Base-by-base conservation (phyloP, 2,329 filamentous ascomycete species). In the Fusarium sp. region DNA sequence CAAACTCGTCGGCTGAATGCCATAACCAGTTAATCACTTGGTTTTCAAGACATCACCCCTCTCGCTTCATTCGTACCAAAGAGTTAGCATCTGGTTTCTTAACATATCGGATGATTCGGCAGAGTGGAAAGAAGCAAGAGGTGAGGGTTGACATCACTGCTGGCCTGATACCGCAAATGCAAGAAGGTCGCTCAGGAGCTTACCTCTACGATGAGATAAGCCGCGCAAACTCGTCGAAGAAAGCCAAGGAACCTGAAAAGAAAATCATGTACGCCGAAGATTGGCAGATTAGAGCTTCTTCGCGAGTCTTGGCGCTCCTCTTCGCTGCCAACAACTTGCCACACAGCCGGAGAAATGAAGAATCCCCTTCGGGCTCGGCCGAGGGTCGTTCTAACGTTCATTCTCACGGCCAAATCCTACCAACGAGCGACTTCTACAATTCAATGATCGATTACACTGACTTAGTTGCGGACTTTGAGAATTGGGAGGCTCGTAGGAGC, bases 371-470 rank as follows among this genome's bases (percentile, higher is more conserved):
- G 12, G 59, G 48, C 30, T 60, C 74, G 4, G 70, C 73, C 28
- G 81, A 84, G 55, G 74, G 76, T 38, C 69, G 75, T 44, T 36
- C 64, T n/a, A 70, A 73, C 24, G 77, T 78, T 54, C 78, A 82
- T 75, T 77, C 84, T 66, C 82, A 82, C 73, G 91, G 91, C 1
- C 92, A 94, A 78, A 86, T 95, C 45, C 83, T 98, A 34, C 90
- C 94, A 0, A 94, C 93, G 9, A 96, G 91, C 77, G 91, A 94
- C 76, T 98, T 98, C 79, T 98, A 98, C 82, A 95, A 94, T 78
- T 93, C 93, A 3, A 84, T 97, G 67, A 88, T 98, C 15, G 95
- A 98, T 79, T 94, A 94, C 77, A 90, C 92, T n/a, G 94, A 98
- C 79, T 86, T 98, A 12, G 89, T 96, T 52, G 89, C 89, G 0